Evolutionary conservation across 2,329 filamentous ascomycete genomes (phyloP), one percentile per base, ranked within the genome.

Genomic region (Elsinoe fawcettii): DNA sequence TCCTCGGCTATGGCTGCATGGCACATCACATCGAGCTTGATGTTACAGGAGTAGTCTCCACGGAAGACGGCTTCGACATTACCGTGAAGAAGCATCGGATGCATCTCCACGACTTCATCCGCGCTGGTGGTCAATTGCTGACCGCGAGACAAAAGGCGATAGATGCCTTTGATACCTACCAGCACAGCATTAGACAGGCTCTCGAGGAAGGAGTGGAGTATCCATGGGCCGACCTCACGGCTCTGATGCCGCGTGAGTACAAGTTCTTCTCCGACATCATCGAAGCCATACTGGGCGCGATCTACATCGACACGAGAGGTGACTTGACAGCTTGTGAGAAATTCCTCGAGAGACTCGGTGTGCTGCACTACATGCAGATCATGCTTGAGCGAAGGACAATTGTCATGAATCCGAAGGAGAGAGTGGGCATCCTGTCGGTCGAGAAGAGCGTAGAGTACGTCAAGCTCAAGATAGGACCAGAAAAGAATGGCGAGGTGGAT

Each of bases 211-310:
- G 79, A 0, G 60, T 62, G 0, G 69, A 74, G 14, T 95, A 91
- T 65, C 93, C 92, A 0, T 97, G 92, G 92, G 75, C 80, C 1
- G 70, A 83, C 0, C 80, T 97, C 0, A 76, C 83, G 0, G 76
- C 80, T 0, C 74, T 95, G 0, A 76, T 79, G 12, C 78, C 84
- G 0, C 81, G 81, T 12, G 96, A 96, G 66, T 87, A 81, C 14
- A 96, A 96, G 66, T 87, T 88, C 69, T 86, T 87, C 70, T 92
- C 87, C 0, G 91, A 96, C 68, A 73, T 96, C 6, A 76, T 96
- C 8, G 92, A 97, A 73, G 81, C 82, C 30, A 68, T 95, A 0
- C 70, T 97, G 0, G 92, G 88, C 0, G 91, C 90, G 0, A 78
- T 96, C 0, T 96, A 87, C 76, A 75, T 96, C 18, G 93, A 97